Evolutionary conservation across 2,329 filamentous ascomycete species (phyloP).

Genomic region (Ustulina deusta): DNA sequence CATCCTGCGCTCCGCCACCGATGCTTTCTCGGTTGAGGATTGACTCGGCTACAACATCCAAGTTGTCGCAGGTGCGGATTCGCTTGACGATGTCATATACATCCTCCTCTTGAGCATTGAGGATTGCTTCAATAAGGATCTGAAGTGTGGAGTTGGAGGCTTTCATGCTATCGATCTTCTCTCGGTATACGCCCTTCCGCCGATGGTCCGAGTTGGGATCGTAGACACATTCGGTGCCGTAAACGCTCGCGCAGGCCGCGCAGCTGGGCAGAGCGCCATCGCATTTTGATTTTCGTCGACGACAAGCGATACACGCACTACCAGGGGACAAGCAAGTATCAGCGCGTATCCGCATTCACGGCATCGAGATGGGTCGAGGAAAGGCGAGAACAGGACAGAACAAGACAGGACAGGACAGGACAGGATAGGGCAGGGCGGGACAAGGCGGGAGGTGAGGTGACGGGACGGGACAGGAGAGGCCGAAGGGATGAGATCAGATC

Average conservation of each 20-base stretch:
- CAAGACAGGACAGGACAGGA: background rate
- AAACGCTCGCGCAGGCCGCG: conserved; percentile 95
- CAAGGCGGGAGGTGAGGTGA: background rate
- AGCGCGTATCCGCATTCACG: conserved; percentile 13
- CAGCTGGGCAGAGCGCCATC: conserved; percentile 92
- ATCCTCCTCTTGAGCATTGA: conserved; percentile 90
- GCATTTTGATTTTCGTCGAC: conserved; percentile 86
- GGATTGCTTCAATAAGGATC: conserved; percentile 90
- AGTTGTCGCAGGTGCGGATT: conserved; percentile 86
- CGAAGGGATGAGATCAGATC: background rate
- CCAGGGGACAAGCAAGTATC: background rate
- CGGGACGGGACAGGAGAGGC: background rate
- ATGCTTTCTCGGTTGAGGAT: conserved; percentile 60
- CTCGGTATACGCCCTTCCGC: conserved; percentile 95
- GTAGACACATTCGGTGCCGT: conserved; percentile 90
- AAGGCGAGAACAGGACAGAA: background rate
- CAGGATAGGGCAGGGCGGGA: background rate
- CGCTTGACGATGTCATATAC: conserved; percentile 83
- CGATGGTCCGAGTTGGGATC: conserved; percentile 96
- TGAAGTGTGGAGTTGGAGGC: conserved; percentile 89
- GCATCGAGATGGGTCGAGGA: background rate
- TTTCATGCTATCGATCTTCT: conserved; percentile 89
- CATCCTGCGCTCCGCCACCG: conserved; percentile 52
- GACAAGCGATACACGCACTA: conserved; percentile 79
- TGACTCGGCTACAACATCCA: conserved; percentile 67